These are phyloP conservation scores for Hyphochytrium catenoides DNA, from an alignment of 352 stramenopile species.

Conservation along the genomic window DNA sequence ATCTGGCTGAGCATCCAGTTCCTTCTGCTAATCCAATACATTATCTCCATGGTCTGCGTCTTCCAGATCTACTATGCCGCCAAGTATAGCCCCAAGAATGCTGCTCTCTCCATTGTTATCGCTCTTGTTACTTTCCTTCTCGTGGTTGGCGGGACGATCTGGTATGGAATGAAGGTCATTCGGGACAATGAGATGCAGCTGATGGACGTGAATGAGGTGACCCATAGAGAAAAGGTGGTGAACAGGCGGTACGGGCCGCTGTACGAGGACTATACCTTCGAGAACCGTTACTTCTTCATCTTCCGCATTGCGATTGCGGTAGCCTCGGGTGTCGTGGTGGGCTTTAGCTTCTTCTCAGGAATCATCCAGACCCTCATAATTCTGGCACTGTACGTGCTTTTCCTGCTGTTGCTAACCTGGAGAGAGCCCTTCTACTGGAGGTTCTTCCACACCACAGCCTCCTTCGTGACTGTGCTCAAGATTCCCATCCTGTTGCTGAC, in stretches of 20 bases:
- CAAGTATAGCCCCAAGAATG: constrained; percentile 33
- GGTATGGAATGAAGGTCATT: constrained; percentile 42
- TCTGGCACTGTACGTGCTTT: constrained; percentile 30
- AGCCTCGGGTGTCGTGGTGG: constrained; percentile 34
- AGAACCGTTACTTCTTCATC: constrained; percentile 56
- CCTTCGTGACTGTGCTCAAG: constrained; percentile 68
- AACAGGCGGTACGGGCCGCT: constrained; percentile 47
- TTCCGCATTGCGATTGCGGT: constrained; percentile 43
- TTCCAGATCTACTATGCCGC: constrained; percentile 46
- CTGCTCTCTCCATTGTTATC: constrained; percentile 25
- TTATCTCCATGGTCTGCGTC: constrained; percentile 44
- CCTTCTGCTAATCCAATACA: constrained; percentile 51
- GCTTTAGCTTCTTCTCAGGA: constrained; percentile 40
- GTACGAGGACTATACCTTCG: constrained; percentile 66
- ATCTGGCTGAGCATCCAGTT: constrained; percentile 42
- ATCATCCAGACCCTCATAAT: constrained; percentile 37
- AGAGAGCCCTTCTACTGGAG: constrained; percentile 43
- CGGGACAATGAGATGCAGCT: constrained; percentile 42
- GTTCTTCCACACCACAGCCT: constrained; percentile 53
- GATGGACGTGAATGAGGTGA: constrained; percentile 33
- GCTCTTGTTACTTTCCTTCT: constrained; percentile 22
- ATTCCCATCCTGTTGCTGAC: constrained; percentile 51
- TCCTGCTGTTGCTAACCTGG: constrained; percentile 32
- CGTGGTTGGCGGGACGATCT: constrained; percentile 38
- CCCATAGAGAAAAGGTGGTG: constrained; percentile 50